These are phyloP conservation scores for Casuarina equisetifolia DNA, from an alignment of 306 rosid genomes.

Conservation along the genomic window DNA sequence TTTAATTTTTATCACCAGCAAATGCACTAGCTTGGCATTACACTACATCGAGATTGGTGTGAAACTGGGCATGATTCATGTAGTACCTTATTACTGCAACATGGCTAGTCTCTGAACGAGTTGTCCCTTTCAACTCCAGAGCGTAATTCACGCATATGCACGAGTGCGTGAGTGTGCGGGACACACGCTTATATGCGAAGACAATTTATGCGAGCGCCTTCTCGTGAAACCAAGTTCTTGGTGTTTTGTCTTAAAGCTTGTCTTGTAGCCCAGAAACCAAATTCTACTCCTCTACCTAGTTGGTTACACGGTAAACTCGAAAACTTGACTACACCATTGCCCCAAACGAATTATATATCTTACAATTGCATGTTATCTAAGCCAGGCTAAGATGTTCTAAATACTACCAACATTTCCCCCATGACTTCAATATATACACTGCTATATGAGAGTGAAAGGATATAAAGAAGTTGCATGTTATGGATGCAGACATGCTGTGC, in stretches of 20 bases:
- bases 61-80: background rate
- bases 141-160: background rate
- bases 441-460: background rate
- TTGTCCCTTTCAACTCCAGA: background rate
- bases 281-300: background rate
- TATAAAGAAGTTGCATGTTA: background rate
- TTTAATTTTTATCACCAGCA: background rate
- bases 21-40: background rate
- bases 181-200: background rate
- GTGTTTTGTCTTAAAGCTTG: background rate
- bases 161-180: background rate
- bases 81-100: background rate
- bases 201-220: too few relatives aligned
- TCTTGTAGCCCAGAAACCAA: background rate
- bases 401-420: background rate
- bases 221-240: background rate
- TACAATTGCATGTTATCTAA: too few relatives aligned
- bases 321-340: background rate
- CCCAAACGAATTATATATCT: background rate
- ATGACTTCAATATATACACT: too few relatives aligned
- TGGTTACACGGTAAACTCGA: background rate
- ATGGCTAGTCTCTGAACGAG: background rate
- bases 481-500: background rate
- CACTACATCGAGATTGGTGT: background rate
- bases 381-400: background rate